Conservation (phyloP, 768 basidiomycete species). For the Mycena rebaudengoi region DNA sequence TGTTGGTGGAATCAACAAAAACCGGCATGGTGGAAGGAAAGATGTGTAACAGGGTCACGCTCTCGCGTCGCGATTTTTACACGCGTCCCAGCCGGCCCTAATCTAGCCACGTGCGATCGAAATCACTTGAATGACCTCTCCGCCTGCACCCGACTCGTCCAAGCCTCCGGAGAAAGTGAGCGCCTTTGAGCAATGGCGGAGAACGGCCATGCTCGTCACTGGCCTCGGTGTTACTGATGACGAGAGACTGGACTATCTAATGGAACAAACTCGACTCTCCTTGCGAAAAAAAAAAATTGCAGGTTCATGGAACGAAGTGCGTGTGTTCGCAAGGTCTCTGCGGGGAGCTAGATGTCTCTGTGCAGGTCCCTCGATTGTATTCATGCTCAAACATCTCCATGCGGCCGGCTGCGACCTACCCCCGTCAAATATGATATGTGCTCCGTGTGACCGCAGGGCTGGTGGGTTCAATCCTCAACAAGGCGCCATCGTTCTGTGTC, state of each 20-base stretch:
- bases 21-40: constrained; percentile 9
- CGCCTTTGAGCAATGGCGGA: constrained; percentile 59
- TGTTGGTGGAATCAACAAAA: constrained; percentile 20
- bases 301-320: constrained; percentile 71
- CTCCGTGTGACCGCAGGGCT: constrained; percentile 78
- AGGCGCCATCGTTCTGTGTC: constrained; percentile 85
- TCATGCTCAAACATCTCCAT: constrained; percentile 92
- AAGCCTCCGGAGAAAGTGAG: constrained; percentile 33
- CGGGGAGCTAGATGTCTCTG: constrained; percentile 9
- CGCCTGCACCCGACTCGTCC: not conserved
- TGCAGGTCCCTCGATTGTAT: constrained; percentile 84
- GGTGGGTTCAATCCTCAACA: constrained; percentile 86
- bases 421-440: constrained; percentile 79
- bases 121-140: not conserved
- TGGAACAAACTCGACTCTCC: constrained; percentile 43
- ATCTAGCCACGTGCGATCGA: not conserved
- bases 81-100: constrained; percentile 9
- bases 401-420: constrained; percentile 77
- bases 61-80: not conserved
- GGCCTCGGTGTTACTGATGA: constrained; percentile 58
- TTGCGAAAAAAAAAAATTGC: constrained; percentile 77
- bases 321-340: constrained; percentile 2
- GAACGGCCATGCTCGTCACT: constrained; percentile 55
- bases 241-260: constrained; percentile 52
- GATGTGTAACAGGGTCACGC: not conserved